Conservation (phyloP, 306 rosid species). For the Gastrolobium bilobum region DNA sequence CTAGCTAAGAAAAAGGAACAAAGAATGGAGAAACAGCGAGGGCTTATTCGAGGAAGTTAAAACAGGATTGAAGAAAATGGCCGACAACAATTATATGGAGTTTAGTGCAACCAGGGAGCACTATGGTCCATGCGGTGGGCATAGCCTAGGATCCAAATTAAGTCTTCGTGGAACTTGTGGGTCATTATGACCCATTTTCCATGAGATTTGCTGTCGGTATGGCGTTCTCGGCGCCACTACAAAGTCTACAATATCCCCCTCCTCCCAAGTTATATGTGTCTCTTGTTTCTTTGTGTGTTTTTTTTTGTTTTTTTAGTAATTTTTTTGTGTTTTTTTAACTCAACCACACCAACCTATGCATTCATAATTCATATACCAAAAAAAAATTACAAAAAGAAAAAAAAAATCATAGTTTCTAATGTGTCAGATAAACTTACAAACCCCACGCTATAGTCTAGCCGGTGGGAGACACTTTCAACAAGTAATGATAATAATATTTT, state of each 20-base stretch:
- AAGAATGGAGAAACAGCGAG: slow-evolving; percentile 33
- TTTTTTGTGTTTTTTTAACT: background rate
- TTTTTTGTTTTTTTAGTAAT: background rate
- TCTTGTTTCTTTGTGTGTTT: slow-evolving; percentile 19
- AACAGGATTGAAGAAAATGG: slow-evolving; percentile 52
- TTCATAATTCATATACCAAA: background rate
- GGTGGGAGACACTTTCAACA: slow-evolving; percentile 48
- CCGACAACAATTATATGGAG: slow-evolving; percentile 59
- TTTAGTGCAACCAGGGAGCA: slow-evolving; percentile 57
- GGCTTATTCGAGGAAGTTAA: slow-evolving; percentile 31
- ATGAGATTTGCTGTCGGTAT: slow-evolving; percentile 73
- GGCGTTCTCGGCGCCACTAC: slow-evolving; percentile 44
- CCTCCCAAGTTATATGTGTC: background rate
- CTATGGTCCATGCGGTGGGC: slow-evolving; percentile 61
- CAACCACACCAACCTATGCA: background rate
- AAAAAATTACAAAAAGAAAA: background rate
- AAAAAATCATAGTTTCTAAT: background rate
- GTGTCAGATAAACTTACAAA: slow-evolving; percentile 27
- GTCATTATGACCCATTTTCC: slow-evolving; percentile 65
- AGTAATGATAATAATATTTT: slow-evolving; percentile 9
- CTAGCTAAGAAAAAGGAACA: background rate
- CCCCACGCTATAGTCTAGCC: slow-evolving; percentile 54
- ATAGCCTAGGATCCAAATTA: slow-evolving; percentile 44
- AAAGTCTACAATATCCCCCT: slow-evolving; percentile 24
- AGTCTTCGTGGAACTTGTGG: slow-evolving; percentile 61